A percentile compares a stretch with the other conserved stretches of the same genome.
phyloP scores from a whole-genome alignment of 2,329 filamentous ascomycete genomes.

The Talaromyces sp. region DNA sequence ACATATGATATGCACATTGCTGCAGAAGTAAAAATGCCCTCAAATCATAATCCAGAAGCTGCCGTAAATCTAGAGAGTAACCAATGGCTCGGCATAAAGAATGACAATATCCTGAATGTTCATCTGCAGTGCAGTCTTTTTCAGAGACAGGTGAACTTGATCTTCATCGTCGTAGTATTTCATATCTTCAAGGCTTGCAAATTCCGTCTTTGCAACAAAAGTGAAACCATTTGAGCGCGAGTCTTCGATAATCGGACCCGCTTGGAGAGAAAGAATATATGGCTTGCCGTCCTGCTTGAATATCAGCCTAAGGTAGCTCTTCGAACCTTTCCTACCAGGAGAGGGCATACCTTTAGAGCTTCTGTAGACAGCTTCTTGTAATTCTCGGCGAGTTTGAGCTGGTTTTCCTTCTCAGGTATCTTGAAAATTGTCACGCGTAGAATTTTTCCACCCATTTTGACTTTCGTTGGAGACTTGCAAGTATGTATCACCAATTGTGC shows the following conservation, averaged over 20 bases:
- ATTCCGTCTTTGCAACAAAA: conserved; percentile 60
- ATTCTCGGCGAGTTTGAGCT: conserved; percentile 6
- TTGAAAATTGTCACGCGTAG: conserved; percentile 11
- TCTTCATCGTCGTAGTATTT: conserved; percentile 64
- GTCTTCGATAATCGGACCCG: conserved; percentile 55
- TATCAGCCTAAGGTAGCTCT: background rate
- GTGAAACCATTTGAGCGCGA: conserved; percentile 64
- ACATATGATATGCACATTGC: background rate
- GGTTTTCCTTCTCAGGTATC: conserved; percentile 7
- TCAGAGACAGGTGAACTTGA: conserved; percentile 52
- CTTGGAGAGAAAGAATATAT: conserved; percentile 62
- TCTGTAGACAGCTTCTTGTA: conserved; percentile 8
- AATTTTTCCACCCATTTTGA: background rate
- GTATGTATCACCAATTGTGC: background rate
- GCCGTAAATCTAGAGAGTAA: background rate
- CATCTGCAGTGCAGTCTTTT: conserved; percentile 30
- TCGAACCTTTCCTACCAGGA: too few species aligned
- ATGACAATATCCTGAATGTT: conserved; percentile 33
- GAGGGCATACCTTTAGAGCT: conserved; percentile 1
- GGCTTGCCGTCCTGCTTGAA: conserved; percentile 63
- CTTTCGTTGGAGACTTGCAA: background rate
- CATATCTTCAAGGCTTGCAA: conserved; percentile 66
- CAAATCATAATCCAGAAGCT: background rate
- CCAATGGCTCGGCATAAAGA: conserved; percentile 32
- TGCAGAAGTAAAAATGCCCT: background rate